Base-by-base conservation (phyloP, 768 basidiomycete species). In the Podaxis sp. region DNA sequence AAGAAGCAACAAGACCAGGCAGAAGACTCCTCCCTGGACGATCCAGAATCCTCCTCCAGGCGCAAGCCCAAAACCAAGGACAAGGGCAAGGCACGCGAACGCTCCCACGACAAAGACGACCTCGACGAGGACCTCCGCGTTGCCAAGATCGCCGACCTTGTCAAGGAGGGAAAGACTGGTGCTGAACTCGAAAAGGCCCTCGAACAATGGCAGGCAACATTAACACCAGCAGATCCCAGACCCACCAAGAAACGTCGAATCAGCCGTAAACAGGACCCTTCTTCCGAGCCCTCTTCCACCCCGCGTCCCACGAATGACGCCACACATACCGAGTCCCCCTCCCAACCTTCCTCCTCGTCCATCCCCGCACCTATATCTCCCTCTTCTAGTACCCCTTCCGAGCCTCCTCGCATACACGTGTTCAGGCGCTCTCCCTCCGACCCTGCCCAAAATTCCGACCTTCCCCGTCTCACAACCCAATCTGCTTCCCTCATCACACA, bases 131-230 rank as follows among this genome's bases (percentile, higher is more conserved):
- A 81, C 70, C 82, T 79, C 66, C 78, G 89, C 37, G 84, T 85
- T 65, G 83, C 80, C 24, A 88, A 89, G 76, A 90, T 91, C 41
- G 87, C 87, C 4, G 80, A 84, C 50, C 74, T 90, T 20, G 78
- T 91, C 24, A 85, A 83, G 0, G 83, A 84, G 65, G 90, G 90
- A 8, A 87, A 88, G 72, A 85, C 77, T 65, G 90, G 90, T 0
- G 69, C 74, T 24, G 87, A 83, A 59, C 80, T 91, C 28, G 86
- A 85, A 68, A 74, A 72, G 2, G 89, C 88, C 6, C 80, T 91
- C 55, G 78, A 84, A 65, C 82, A 87, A 72, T 91, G 86, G 81
- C 84, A 87, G 70, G 76, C 70, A 28, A 59, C 71, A 24, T 54
- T 55, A 33, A 63, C 44, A 65, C 69, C 51, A 53, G 58, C 54